Conservation (phyloP, 768 basidiomycete species). For the Boletus pseudo-olivaceus region DNA sequence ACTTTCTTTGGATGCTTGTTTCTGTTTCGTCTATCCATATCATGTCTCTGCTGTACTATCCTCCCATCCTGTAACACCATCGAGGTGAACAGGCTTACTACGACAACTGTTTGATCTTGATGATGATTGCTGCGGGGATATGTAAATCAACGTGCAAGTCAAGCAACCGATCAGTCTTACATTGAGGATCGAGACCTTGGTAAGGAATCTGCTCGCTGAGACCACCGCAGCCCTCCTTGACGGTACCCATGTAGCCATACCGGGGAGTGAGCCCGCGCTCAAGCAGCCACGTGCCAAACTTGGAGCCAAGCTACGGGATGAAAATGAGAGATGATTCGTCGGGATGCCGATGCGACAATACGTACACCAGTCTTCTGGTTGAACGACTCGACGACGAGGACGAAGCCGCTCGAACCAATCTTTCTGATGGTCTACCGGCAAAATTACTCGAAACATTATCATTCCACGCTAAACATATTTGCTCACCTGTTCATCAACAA, state of each 20-base stretch:
- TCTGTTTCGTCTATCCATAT: not conserved
- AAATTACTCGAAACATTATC: not conserved
- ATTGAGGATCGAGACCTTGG: slow-evolving; percentile 77
- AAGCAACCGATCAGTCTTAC: slow-evolving; percentile 40
- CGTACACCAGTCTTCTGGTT: slow-evolving; percentile 85
- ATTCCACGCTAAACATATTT: not conserved
- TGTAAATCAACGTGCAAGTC: not conserved
- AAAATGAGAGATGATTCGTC: not conserved
- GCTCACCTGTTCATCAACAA: slow-evolving; percentile 74
- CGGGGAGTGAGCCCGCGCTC: slow-evolving; percentile 78
- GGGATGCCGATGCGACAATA: not conserved
- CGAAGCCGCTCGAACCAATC: slow-evolving; percentile 71
- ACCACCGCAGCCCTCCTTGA: slow-evolving; percentile 73
- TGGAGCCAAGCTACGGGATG: slow-evolving; percentile 58
- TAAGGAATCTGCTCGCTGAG: slow-evolving; percentile 81
- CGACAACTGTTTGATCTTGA: slow-evolving; percentile 42
- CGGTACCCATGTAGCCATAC: slow-evolving; percentile 78
- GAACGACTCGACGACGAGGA: slow-evolving; percentile 80
- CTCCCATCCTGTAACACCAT: not conserved
- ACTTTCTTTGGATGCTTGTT: not conserved
- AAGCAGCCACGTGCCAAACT: slow-evolving; percentile 82
- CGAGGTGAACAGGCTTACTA: slow-evolving; percentile 12
- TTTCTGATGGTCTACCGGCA: slow-evolving; percentile 52
- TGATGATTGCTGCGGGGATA: slow-evolving; percentile 39
- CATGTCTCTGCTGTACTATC: not conserved